Conservation (phyloP, 495 filamentous ascomycete genomes). For the Clavariopsis aquatica region DNA sequence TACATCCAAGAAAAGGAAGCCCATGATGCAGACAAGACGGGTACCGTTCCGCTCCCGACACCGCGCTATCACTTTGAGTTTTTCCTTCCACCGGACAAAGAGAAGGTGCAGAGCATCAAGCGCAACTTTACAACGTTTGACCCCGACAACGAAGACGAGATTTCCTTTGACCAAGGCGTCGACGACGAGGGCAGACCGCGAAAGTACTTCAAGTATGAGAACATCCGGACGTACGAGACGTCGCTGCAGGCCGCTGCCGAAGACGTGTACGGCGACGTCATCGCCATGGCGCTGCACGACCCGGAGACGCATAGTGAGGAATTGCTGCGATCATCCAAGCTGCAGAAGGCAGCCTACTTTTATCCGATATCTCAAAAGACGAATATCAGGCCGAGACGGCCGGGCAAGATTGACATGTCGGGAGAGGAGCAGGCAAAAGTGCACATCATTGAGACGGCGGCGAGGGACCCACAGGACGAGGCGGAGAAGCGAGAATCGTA, state of each 20-base stretch:
- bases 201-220: slow-evolving; percentile 69
- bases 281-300: slow-evolving; percentile 65
- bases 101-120: slow-evolving; percentile 63
- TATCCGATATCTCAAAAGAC: slow-evolving; percentile 80
- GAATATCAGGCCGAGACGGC: slow-evolving; percentile 59
- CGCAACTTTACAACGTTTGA: slow-evolving; percentile 72
- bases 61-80: slow-evolving; percentile 76
- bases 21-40: slow-evolving; percentile 59
- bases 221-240: slow-evolving; percentile 82
- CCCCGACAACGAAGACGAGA: slow-evolving; percentile 64
- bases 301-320: slow-evolving; percentile 57
- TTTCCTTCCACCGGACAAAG: slow-evolving; percentile 64
- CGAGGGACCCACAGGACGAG: slow-evolving; percentile 58
- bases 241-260: slow-evolving; percentile 62
- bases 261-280: slow-evolving; percentile 54
- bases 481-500: slow-evolving; percentile 46
- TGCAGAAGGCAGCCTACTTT: slow-evolving; percentile 79
- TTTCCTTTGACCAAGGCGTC: slow-evolving; percentile 62
- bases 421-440: slow-evolving; percentile 47
- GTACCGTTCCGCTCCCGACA: slow-evolving; percentile 60
- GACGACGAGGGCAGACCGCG: slow-evolving; percentile 38
- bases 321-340: slow-evolving; percentile 45
- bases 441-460: slow-evolving; percentile 57
- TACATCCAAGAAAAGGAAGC: slow-evolving; percentile 52
- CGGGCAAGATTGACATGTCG: slow-evolving; percentile 7